A percentile compares a stretch with the other conserved stretches of the same genome.
Conservation (phyloP, 805 yeast species). For the Lipomyces oligophaga region DNA sequence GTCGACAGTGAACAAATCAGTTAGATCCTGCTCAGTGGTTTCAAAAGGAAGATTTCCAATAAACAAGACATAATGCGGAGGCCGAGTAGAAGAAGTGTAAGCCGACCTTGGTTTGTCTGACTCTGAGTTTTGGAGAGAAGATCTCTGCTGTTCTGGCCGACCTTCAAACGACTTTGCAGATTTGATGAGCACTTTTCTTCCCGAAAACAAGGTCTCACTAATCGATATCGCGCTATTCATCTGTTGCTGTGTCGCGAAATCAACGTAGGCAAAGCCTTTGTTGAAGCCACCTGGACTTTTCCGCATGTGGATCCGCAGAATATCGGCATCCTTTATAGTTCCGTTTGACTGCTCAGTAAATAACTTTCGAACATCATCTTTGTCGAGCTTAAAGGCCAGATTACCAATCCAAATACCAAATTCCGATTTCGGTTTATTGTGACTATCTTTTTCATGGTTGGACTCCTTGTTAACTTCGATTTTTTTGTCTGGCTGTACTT, state of each 20-base stretch:
- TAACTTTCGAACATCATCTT: slow-evolving; percentile 66
- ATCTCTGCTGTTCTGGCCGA: slow-evolving; percentile 51
- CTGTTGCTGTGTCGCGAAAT: slow-evolving; percentile 59
- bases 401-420: slow-evolving; percentile 95
- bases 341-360: slow-evolving; percentile 53
- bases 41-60: slow-evolving; percentile 93
- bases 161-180: slow-evolving; percentile 73
- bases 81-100: slow-evolving; percentile 54
- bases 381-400: slow-evolving; percentile 75
- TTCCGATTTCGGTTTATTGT: slow-evolving; percentile 42
- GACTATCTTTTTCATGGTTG: slow-evolving; percentile 5
- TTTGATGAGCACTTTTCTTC: slow-evolving; percentile 82
- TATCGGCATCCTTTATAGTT: slow-evolving; percentile 51
- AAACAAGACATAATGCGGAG: slow-evolving; percentile 78
- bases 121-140: slow-evolving; percentile 34
- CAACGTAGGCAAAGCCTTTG: slow-evolving; percentile 82
- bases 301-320: slow-evolving; percentile 80
- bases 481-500: slow-evolving; percentile 1
- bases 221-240: slow-evolving; percentile 60
- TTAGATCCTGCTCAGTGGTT: slow-evolving; percentile 73
- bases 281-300: slow-evolving; percentile 54
- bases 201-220: slow-evolving; percentile 70
- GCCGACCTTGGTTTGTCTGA: slow-evolving; percentile 40
- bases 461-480: background rate
- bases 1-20: slow-evolving; percentile 82